A percentile compares a stretch with the other conserved stretches of the same genome.
These are phyloP conservation scores for Teratosphaeria nubilosa DNA, from an alignment of 2,329 filamentous ascomycete genomes.

Conservation along the genomic window DNA sequence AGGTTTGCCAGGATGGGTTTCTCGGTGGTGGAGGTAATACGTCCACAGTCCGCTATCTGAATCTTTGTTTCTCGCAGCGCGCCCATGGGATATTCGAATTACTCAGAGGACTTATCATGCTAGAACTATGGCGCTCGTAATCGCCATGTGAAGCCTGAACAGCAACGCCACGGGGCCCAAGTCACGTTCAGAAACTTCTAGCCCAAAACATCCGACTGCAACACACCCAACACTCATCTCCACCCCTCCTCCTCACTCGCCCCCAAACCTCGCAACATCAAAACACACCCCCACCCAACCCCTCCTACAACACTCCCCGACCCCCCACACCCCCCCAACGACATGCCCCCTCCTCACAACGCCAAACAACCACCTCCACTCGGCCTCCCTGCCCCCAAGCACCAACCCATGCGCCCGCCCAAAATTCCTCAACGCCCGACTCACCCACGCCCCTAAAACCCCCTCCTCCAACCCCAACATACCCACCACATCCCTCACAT, in stretches of 20 bases:
- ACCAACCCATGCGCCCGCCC: not conserved
- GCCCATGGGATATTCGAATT: too few relatives aligned
- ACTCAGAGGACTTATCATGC: too few relatives aligned
- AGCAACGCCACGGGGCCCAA: too few relatives aligned
- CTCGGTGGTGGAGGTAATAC: too few relatives aligned
- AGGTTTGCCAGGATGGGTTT: too few relatives aligned
- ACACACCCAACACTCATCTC: not conserved
- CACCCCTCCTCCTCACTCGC: not conserved
- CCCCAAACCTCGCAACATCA: not conserved
- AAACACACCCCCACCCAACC: not conserved
- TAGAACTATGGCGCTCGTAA: too few relatives aligned
- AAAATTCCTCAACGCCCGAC: not conserved
- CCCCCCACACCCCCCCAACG: not conserved
- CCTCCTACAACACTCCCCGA: not conserved
- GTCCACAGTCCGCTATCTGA: too few relatives aligned
- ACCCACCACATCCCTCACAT: not conserved
- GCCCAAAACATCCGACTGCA: too few relatives aligned
- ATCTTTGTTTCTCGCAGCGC: too few relatives aligned
- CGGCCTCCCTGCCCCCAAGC: not conserved
- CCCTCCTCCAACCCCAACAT: not conserved
- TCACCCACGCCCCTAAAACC: not conserved
- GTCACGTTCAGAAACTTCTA: too few relatives aligned
- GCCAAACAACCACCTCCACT: not conserved
- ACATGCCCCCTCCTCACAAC: not conserved
- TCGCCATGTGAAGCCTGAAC: too few relatives aligned